phyloP scores from a whole-genome alignment of 2,329 filamentous ascomycete genomes.

The Microsporum canis region DNA sequence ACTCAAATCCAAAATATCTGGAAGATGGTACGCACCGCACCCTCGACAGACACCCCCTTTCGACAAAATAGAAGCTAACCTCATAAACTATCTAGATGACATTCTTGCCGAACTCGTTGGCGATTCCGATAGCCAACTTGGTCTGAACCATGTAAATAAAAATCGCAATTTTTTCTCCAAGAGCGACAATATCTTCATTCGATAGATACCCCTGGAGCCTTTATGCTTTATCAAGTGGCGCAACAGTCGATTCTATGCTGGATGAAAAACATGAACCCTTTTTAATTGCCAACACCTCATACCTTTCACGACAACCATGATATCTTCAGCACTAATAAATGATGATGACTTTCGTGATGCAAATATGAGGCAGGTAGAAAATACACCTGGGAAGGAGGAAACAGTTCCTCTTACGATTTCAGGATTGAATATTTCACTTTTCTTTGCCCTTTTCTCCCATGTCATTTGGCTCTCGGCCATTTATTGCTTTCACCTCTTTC shows the following conservation, averaged over 20 bases:
- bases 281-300: neutral
- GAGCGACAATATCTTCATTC: constrained; percentile 54
- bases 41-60: neutral
- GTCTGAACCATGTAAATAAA: constrained; percentile 54
- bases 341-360: neutral
- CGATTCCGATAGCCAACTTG: constrained; percentile 65
- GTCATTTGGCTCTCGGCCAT: neutral
- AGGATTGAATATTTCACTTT: neutral
- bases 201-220: constrained; percentile 28
- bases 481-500: neutral
- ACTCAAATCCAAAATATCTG: constrained; percentile 69
- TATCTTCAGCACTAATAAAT: neutral
- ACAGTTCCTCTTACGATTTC: neutral
- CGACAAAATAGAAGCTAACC: neutral
- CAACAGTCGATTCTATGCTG: neutral
- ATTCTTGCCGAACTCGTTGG: constrained; percentile 51
- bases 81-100: constrained; percentile 27
- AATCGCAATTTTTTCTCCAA: constrained; percentile 48
- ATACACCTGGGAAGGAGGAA: neutral
- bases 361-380: neutral
- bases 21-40: constrained; percentile 60
- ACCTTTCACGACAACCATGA: neutral
- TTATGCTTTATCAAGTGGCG: neutral
- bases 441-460: neutral
- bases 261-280: neutral